Base-by-base conservation (phyloP, 768 basidiomycete species). In the Mycena filopes region DNA sequence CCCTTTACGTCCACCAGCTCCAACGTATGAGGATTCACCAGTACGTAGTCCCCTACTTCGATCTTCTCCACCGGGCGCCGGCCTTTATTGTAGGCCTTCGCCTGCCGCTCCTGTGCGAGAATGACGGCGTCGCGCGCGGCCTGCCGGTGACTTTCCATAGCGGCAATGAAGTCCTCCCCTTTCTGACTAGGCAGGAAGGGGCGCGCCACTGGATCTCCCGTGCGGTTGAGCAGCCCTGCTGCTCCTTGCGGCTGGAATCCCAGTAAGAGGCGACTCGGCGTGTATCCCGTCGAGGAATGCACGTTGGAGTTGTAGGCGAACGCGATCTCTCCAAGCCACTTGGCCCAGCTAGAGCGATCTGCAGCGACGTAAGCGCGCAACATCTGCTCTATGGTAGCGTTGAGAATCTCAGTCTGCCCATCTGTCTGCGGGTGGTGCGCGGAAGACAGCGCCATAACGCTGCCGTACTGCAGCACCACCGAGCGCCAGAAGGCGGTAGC, bases 361-460 rank as follows among this genome's bases (percentile, higher is more conserved):
- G 47, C 54, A 1, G 62, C 68, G 4, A 76, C 74, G 42, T 75
- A 80, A 0, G 75, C 74, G 5, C 73, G 58, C 1, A 80, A 41
- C 70, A 75, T 76, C 36, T 72, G 69, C 58, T 79, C 75, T 1
- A 79, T 64, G 2, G 51, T 65, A 2, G 74, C 70, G 54, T 79
- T 79, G 5, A 77, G 54, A 15, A 71, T 64, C 68, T 81, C 75
- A 0, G 73, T 76, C 29, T 80, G 78, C 0, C 80, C 78, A 59
- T 83, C 76, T 0, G 78, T 75, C 62, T 82, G 79, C 0, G 79
- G 81, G 65, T 82, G 82, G 55, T 79, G 74, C 0, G 76, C 70
- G 0, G 78, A 77, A 2, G 80, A 75, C 1, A 61, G 40, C 33
- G 60, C 60, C 40, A 61, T 42, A 2, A n/a, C 26, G 28, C 48